phyloP scores from a whole-genome alignment of 257 asterid species.

The Ocimum tenuiflorum region DNA sequence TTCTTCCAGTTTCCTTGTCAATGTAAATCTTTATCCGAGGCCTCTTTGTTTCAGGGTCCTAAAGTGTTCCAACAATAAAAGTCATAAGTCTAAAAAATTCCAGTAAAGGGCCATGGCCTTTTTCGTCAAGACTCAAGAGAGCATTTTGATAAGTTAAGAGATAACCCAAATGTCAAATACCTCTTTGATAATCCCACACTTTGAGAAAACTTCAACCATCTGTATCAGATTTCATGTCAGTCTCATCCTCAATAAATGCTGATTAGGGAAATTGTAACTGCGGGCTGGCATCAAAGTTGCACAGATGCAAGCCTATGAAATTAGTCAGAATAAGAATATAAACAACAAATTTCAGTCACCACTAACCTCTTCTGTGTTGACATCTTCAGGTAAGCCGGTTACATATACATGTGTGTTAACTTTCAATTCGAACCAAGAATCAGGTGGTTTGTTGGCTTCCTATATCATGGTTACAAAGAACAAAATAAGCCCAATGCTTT shows the following conservation, averaged over 20 bases:
- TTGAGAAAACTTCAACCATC: slow-evolving; percentile 84
- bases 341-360: slow-evolving; percentile 4
- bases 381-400: slow-evolving; percentile 94
- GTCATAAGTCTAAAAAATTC: slow-evolving; percentile 13
- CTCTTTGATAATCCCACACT: slow-evolving; percentile 95
- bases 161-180: slow-evolving; percentile 34
- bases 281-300: neutral
- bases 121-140: too few relatives aligned
- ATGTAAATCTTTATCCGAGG: slow-evolving; percentile 87
- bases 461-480: slow-evolving; percentile 20
- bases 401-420: slow-evolving; percentile 94
- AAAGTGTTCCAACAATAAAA: slow-evolving; percentile 21
- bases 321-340: neutral
- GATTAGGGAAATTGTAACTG: neutral
- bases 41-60: slow-evolving; percentile 96
- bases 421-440: slow-evolving; percentile 92
- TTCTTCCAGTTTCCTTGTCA: slow-evolving; percentile 76
- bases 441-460: slow-evolving; percentile 98
- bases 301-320: neutral
- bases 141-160: neutral
- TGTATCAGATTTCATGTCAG: slow-evolving; percentile 37
- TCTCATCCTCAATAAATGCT: slow-evolving; percentile 6
- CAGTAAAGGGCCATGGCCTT: neutral
- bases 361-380: slow-evolving; percentile 79
- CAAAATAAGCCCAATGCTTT: neutral